Evolutionary conservation across 345 rosid species (phyloP).

Genomic region (rapeseed (Brassica napus)): Da-Ae NC_063436.1:13610001-13610500

Average conservation of each 20-base stretch:
- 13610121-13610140: slow-evolving; percentile 83
- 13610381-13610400: slow-evolving; percentile 50
- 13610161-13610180: slow-evolving; percentile 70
- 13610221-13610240: slow-evolving; percentile 70
- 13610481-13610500: slow-evolving; percentile 46
- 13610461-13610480: slow-evolving; percentile 46
- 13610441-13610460: slow-evolving; percentile 44
- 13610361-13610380: slow-evolving; percentile 55
- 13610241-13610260: slow-evolving; percentile 52
- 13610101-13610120: slow-evolving; percentile 68
- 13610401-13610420: slow-evolving; percentile 50
- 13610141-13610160: slow-evolving; percentile 64
- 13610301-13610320: background rate
- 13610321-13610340: background rate
- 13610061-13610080: slow-evolving; percentile 56
- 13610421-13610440: slow-evolving; percentile 40
- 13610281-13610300: slow-evolving; percentile 48
- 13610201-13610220: slow-evolving; percentile 85
- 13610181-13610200: slow-evolving; percentile 70
- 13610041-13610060: background rate
- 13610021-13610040: background rate
- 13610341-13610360: slow-evolving; percentile 27
- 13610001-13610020: background rate
- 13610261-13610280: slow-evolving; percentile 86
- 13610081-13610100: slow-evolving; percentile 51